Base-by-base conservation (phyloP, 352 stramenopile species). In the Phytophthora capsici region DNA sequence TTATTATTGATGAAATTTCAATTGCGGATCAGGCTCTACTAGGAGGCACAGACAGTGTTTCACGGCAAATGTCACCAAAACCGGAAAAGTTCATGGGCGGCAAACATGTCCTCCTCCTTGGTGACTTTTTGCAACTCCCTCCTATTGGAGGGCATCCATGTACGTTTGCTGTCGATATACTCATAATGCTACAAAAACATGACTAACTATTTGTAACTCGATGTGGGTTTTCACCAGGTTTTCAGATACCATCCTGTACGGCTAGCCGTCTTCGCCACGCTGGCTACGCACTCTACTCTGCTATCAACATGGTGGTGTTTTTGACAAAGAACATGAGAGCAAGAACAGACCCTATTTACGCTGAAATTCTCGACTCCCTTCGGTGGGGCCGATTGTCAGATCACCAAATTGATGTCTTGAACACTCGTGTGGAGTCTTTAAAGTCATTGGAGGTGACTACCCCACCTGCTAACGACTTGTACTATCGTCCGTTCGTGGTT, bases 1-100 rank as follows among this genome's bases (percentile, higher is more conserved):
- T 70, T 3, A 55, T 74, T 12, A 36, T 65, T 2, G 63, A 77
- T 12, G 67, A 80, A 36, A 66, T 76, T 3, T 68, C 55, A 0
- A 77, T 80, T 40, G 65, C 48, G 0, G 8, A 69, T 8, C 67
- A 80, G 25, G 28, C 16, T 0, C 19, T 77, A 1, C 44, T 76
- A 0, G 71, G 63, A 5, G 37, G 44, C 1, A 66, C 41, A 0
- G 63, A 75, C 14, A 22, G 0, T 10, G 26, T 50, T 1, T 69
- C 32, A 1, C 48, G 45, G 1, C n/a, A n/a, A 8, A 64, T 74
- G 34, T 62, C 59, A 1, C 17, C 2, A 8, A 30, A 0, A 3
- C 26, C 25, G 0, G 1, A 23, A 0, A 23, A 64, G 20, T 25
- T 68, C 10, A 77, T 80, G 60, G 72, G 68, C 12, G 63, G 59